Evolutionary conservation across 495 filamentous ascomycete species (phyloP), one percentile per base, ranked within the genome.

Genomic region (Recurvomyces mirabilis): DNA sequence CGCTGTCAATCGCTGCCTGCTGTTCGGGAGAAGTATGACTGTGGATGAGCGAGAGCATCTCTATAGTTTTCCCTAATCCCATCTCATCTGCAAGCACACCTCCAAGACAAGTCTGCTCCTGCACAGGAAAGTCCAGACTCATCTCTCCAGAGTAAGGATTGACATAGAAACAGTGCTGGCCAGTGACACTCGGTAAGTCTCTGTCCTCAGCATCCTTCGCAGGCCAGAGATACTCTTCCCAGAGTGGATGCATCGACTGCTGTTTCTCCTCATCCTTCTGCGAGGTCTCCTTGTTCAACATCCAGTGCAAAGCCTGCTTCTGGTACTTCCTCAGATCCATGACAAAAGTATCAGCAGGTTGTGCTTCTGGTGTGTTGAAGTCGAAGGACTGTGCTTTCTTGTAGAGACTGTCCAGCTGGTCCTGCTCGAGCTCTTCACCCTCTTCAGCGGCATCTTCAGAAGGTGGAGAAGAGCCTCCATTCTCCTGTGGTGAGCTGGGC

Each of bases 361-460:
- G 77, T 11, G 82, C 77, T 60, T 81, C 78, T 2, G 89, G 87
- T 18, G 88, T 93, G 56, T 79, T 77, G 57, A 95, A 98, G 59
- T 98, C 93, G 51, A 95, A 96, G 0, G 85, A 87, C 54, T 98
- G 91, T 1, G 91, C 91, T 60, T 98, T 98, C 57, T 83, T 84
- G 56, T 98, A 98, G 4, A 98, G 69, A 0, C 82, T 77, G 57
- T 96, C 89, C 13, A 98, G 78, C 54, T 98, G 91, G 55, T 93
- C 88, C 58, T 95, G 84, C 62, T 95, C 87, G 0, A 98, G 74
- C 61, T 95, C 87, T 50, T 87, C 71, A 2, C 85, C 83, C 11
- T 94, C 86, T 56, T 87, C 83, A 4, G 66, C 65, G n/a, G 87
- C 81, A 12, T 87, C 84, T 13, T 74, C 73, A 1, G 60, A 63